phyloP scores from a whole-genome alignment of 805 yeast species.

The Danielia reshetovae region DNA sequence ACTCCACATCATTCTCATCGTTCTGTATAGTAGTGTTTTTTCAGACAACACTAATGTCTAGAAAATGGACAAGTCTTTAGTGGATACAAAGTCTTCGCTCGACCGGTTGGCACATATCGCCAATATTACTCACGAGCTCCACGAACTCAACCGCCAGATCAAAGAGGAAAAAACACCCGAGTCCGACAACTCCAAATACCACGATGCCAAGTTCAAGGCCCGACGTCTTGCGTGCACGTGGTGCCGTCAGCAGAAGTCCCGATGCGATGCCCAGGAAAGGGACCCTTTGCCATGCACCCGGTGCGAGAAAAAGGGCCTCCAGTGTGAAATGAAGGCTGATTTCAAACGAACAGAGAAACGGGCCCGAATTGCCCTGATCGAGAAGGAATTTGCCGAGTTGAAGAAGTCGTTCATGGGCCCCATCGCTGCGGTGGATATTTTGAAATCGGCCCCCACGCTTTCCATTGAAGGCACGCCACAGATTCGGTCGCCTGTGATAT shows the following conservation, averaged over 20 bases:
- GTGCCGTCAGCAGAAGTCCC: constrained; percentile 92
- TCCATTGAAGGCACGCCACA: neutral
- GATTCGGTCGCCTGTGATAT: constrained; percentile 1
- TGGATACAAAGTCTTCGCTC: constrained; percentile 23
- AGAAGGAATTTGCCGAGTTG: constrained; percentile 69
- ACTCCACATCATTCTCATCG: too few relatives aligned
- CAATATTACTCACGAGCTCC: constrained; percentile 41
- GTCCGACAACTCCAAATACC: constrained; percentile 7
- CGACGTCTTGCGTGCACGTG: constrained; percentile 88
- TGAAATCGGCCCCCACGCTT: constrained; percentile 23
- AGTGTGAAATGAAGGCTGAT: constrained; percentile 72
- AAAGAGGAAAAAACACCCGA: constrained; percentile 9
- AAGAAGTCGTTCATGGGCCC: constrained; percentile 46
- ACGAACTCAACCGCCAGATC: constrained; percentile 25
- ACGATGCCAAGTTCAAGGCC: constrained; percentile 16
- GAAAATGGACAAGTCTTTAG: too few relatives aligned
- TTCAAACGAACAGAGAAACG: constrained; percentile 89
- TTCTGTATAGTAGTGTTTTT: too few relatives aligned
- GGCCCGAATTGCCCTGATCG: constrained; percentile 79
- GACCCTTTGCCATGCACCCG: constrained; percentile 80
- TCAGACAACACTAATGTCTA: too few relatives aligned
- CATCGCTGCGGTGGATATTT: constrained; percentile 28
- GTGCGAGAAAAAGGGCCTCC: constrained; percentile 65
- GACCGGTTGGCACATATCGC: constrained; percentile 42
- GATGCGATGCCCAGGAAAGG: constrained; percentile 78